Evolutionary conservation across 768 basidiomycete species (phyloP).

Genomic region (Termitomyces sp.): DNA sequence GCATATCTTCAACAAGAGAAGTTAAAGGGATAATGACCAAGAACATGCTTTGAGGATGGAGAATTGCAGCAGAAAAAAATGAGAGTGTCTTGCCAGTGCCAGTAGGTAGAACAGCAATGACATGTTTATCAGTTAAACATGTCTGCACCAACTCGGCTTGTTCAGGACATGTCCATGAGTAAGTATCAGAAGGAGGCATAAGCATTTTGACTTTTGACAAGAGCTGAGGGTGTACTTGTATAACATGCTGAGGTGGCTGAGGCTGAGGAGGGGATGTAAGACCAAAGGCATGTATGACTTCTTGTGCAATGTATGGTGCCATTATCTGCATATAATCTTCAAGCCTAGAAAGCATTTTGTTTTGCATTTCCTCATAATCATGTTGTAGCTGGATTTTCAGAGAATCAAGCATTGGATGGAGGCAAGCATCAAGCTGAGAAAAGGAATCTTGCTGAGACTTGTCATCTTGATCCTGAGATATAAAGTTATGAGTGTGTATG

Average conservation of each 20-base stretch:
- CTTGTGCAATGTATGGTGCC: background rate
- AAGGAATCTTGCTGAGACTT: background rate
- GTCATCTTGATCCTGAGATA: background rate
- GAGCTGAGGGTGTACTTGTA: background rate
- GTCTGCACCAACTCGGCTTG: conserved; percentile 2
- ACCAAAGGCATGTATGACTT: background rate
- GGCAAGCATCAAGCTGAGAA: background rate
- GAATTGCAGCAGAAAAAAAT: background rate
- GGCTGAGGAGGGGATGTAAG: background rate
- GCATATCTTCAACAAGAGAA: background rate
- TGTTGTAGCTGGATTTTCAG: background rate
- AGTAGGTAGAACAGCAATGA: background rate
- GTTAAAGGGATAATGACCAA: background rate
- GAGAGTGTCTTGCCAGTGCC: background rate
- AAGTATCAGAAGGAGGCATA: background rate
- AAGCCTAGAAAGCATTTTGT: background rate
- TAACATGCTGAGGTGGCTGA: background rate
- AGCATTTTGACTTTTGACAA: background rate
- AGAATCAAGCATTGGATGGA: background rate
- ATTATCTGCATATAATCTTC: background rate
- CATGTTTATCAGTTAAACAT: background rate
- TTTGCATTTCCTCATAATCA: background rate
- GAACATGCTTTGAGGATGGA: background rate
- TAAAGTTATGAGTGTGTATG: no score
- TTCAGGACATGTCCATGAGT: background rate